Evolutionary conservation across 176 grass and related monocot genomes (phyloP), one percentile per base, ranked within the genome.

Genomic region (Triticum urartu): DNA sequence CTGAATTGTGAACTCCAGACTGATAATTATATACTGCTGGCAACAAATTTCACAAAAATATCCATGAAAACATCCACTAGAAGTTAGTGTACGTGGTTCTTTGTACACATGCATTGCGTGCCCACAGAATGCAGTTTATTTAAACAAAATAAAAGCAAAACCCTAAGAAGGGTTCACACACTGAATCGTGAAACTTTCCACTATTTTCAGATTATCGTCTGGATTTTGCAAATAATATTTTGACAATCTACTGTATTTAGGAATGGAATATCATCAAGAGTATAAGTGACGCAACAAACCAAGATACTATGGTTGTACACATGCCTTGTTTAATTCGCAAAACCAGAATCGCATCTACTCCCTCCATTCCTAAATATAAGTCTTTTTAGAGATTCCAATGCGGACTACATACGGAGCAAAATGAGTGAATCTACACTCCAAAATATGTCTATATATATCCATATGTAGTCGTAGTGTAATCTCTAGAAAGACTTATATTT

Each of bases 171-270:
- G 47, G 9, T 67, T 72, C 32, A 40, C 18, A 14, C 64, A 65
- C 67, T 73, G 66, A 79, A 48, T 4, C 65, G 25, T 43, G 18
- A 50, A 50, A 67, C 15, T 5, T 58, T 5, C 52, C 28, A 54
- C 56, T 36, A 62, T 65, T 75, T 80, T 35, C 32, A 79, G 87
- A 40, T 84, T 12, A 79, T 8, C 72, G 9, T 64, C 32, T 79
- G 54, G 35, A 79, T 17, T 62, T 9, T 70, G 26, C 8, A 28
- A 77, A 72, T 18, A 12, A 42, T 9, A 17, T 81, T 87, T 24
- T 12, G 54, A 67, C 1, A 4, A 66, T 67, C 30, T 30, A 30
- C 28, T 30, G 28, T 39, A 40, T 18, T 68, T 6, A 20, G 3
- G 34, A 68, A 36, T 33, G 64, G 64, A 32, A 28, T 20, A 66